Base-by-base conservation (phyloP, 2,329 filamentous ascomycete species). In the Sclerotinia minor region DNA sequence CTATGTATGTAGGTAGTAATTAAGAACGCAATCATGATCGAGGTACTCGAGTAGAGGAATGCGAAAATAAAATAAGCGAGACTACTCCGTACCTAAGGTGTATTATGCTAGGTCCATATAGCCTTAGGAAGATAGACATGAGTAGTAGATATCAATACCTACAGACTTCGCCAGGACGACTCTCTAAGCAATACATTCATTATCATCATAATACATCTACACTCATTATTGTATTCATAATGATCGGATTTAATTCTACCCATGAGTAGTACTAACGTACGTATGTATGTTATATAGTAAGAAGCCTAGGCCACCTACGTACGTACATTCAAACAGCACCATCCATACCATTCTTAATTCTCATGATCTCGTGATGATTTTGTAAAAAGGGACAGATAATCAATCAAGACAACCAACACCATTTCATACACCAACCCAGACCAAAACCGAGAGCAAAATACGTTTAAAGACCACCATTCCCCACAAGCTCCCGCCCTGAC, bases 1-100 rank as follows among this genome's bases (percentile, higher is more conserved):
- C 83, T 64, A 84, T 79, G 41, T n/a, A n/a, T n/a, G n/a, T n/a
- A n/a, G n/a, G n/a, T 80, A 79, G 77, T 89, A 35, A 29, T 29
- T n/a, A n/a, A n/a, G n/a, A 29, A 29, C 29, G 29, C 29, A 29
- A 29, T 29, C 5, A 29, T 29, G 3, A 89, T n/a, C n/a, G n/a
- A n/a, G n/a, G n/a, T n/a, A n/a, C n/a, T n/a, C n/a, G n/a, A n/a
- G n/a, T n/a, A 38, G 11, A 38, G 11, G 1, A 38, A 38, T 11
- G 11, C 11, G 35, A 13, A 38, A 38, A n/a, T 15, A 15, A 5
- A 41, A 41, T 15, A 15, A 41, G 11, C 38, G 13, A 15, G 38
- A 41, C 35, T 38, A 38, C 13, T 11, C 13, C 35, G 13, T 38
- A 8, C 35, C n/a, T n/a, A n/a, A n/a, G n/a, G n/a, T n/a, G n/a